Evolutionary conservation across 2,329 filamentous ascomycete genomes (phyloP), one percentile per base, ranked within the genome.

Genomic region (Pyrenophora seminiperda): DNA sequence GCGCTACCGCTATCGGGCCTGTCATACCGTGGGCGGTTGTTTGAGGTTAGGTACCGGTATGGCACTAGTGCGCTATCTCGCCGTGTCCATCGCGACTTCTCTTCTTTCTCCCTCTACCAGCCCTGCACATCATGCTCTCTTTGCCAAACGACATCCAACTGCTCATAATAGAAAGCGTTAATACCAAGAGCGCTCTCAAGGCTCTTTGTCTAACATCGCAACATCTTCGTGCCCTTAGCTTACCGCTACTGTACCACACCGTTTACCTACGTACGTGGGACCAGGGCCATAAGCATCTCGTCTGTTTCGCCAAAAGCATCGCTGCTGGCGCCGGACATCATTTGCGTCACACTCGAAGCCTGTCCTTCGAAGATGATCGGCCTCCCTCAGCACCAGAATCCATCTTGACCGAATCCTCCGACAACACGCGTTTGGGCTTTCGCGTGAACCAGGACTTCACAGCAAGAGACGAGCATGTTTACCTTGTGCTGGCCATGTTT

Each of bases 191-290:
- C 33, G 24, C 24, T 9, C 33, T 38, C 11, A 46, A 39, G 37
- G n/a, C 42, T 19, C 42, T 46, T 20, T 46, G 42, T 39, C 33
- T 38, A 33, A 46, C 42, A 19, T 46, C 32, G n/a, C 18, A 46
- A 30, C 18, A 18, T 15, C 20, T 38, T 7, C 31, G 42, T n/a
- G n/a, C 14, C 17, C 42, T 46, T 7, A 7, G 19, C 17, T 36
- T 46, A n/a, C 42, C 42, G 14, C 32, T 14, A 29, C 42, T 46
- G n/a, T 46, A 46, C 33, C 22, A 27, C 24, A 27, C 24, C 24
- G 27, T 29, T 10, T 7, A 19, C 17, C 31, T 42, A 17, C 40
- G 22, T 22, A 40, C 37, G 6, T 29, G 37, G 24, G 37, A 40
- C 24, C 14, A n/a, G n/a, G 40, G 17, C 19, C 29, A 32, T 7